Evolutionary conservation across 805 yeast species (phyloP), one percentile per base, ranked within the genome.

Genomic region (Pichia insulana): DNA sequence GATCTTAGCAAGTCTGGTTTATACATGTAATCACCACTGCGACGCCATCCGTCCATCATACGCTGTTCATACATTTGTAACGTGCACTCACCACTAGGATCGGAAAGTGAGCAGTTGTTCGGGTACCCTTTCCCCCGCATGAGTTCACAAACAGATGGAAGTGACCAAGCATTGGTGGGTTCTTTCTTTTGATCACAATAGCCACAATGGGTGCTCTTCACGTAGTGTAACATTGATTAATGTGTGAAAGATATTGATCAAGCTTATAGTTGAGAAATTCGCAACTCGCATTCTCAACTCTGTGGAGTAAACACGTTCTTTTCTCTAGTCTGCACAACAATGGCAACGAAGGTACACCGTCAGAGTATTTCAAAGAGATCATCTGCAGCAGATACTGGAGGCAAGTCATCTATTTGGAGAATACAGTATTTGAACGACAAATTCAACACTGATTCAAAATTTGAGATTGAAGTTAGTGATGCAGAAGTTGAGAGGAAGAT

Each of bases 41-140:
- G 65, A 57, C 95, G 73, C 55, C 74, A 87, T 2, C 95, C 95
- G 50, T 69, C 63, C 51, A 86, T 79, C 52, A 89, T 75, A 49
- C 84, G 56, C 17, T 51, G 54, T 53, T 84, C 89, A 54, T 87
- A 87, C 22, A 70, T 72, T 15, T 58, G 57, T 7, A 73, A 63
- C 0, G 76, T 56, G 15, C 52, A 50, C 25, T 39, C 30, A 36
- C 53, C 52, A 1, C 52, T 47, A 10, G 46, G 42, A 26, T 54
- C 56, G 3, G 57, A 54, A 43, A 55, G 53, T 9, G 56, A 50
- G 9, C 51, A 47, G 11, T 58, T 53, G 36, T 52, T 53, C 10
- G 61, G 58, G 34, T 54, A 50, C 31, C 33, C 45, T 30, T 36
- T 16, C 43, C 34, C 47, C 13, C 32, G 30, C 46, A 43, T 39